Base-by-base conservation (phyloP, 768 basidiomycete genomes). In the Pleurotus ostreatus region DNA sequence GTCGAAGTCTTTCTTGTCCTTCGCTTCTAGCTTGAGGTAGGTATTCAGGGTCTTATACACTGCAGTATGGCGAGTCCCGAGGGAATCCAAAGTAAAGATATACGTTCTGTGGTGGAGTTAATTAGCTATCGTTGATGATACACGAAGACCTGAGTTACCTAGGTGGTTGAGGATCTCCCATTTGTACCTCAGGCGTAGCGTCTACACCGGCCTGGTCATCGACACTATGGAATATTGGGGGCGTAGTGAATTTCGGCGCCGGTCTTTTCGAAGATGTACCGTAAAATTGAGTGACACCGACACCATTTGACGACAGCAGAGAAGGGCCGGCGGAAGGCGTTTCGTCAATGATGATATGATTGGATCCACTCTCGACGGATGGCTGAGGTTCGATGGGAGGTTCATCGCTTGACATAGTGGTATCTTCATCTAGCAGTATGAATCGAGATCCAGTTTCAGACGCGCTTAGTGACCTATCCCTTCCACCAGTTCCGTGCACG, bases 21-120 rank as follows among this genome's bases (percentile, higher is more conserved):
- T 71, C 0, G 95, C 95, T 66, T 99, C 97, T 61, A 77, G 70
- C 37, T 70, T 70, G 18, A 98, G 80, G 68, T 96, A 99, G 23
- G 70, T 62, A 41, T 68, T 70, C 16, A 99, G 78, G 34, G 76
- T 78, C 47, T 74, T 86, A 41, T 77, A 68, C 4, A 84, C 92
- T 30, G 82, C 77, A 0, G 77, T 76, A 69, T 98, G 95, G n/a
- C 74, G 72, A 12, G 75, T 73, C 4, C 89, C 88, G 46, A 99
- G 78, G 1, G 96, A 98, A 68, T 99, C 97, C 55, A 99, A 81
- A 0, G 86, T 92, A 66, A 94, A 86, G 34, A 99, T 86, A 60
- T 83, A 84, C 5, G 91, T 85, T 56, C 91, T 93, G 48, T 13
- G 12, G 20, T 5, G 48, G 25, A 30, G 16, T 13, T 5, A 12